Base-by-base conservation (phyloP, 345 rosid species). In the Pseudoturritis turrita region DNA sequence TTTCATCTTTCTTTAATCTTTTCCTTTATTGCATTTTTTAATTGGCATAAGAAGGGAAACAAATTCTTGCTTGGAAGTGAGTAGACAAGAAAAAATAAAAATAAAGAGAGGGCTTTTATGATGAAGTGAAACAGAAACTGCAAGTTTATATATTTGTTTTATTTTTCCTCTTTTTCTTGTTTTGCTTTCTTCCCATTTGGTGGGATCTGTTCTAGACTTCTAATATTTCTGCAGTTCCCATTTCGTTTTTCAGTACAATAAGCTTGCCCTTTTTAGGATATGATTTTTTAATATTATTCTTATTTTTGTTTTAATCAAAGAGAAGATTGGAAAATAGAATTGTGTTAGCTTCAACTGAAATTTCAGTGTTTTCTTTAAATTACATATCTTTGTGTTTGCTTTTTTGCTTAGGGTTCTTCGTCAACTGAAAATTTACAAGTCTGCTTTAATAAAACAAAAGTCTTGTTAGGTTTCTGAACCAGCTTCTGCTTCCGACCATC, bases 201-300 rank as follows among this genome's bases (percentile, higher is more conserved):
- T 73, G 59, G 77, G 66, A 65, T 73, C 72, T 56, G 65, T 65
- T 73, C 43, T 65, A 36, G 51, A n/a, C n/a, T 73, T 73, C 26
- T 47, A 57, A 33, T 65, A 28, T 56, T 15, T 72, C 63, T 62
- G 69, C 69, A 62, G 50, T 64, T 64, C 50, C 28, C 47, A 73
- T 73, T 45, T 45, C 7, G 12, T 35, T 64, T 64, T 33, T 3
- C 53, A 56, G 72, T 74, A 74, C 73, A 49, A 28, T 58, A 39
- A 21, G 72, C 3, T 49, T 66, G 25, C 19, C 65, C 28, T 28
- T 74, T 72, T 57, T 59, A 0, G 45, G 62, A 2, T 3, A 13
- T n/a, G n/a, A n/a, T 13, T 36, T 35, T 28, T 54, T 9, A 4
- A 5, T 62, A 28, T 12, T 8, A 21, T 6, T n/a, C n/a, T n/a